Conservation (phyloP, 805 yeast species). For the Blastobotrys muscicola region DNA sequence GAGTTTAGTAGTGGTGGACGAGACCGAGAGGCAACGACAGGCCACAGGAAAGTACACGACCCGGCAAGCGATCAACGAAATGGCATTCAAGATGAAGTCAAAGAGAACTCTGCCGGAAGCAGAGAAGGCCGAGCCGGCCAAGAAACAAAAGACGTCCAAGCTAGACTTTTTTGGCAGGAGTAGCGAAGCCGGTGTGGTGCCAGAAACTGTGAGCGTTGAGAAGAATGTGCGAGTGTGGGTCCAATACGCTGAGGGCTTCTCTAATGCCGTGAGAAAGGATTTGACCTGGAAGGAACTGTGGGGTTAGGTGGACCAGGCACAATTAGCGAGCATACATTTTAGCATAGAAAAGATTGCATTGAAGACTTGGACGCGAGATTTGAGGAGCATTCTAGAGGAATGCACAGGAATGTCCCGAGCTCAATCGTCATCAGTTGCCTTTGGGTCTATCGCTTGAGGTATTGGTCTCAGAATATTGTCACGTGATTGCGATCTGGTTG, state of each 20-base stretch:
- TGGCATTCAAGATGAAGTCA: neutral
- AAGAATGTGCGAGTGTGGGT: conserved; percentile 50
- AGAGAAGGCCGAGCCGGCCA: conserved; percentile 4
- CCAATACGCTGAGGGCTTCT: conserved; percentile 85
- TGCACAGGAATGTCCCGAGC: no score
- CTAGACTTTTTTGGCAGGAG: conserved; percentile 15
- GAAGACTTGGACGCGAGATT: no score
- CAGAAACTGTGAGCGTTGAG: conserved; percentile 5
- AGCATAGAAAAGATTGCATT: no score
- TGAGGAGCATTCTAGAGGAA: no score
- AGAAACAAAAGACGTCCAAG: conserved; percentile 1
- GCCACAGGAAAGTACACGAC: conserved; percentile 13
- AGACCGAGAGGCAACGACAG: conserved; percentile 7
- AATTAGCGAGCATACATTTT: no score
- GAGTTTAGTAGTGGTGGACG: conserved; percentile 14
- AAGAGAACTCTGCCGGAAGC: conserved; percentile 1
- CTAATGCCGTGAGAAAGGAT: conserved; percentile 81
- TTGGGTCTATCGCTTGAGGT: no score
- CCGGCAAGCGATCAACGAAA: conserved; percentile 9
- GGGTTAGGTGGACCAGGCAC: no score
- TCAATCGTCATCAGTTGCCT: no score
- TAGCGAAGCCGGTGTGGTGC: neutral
- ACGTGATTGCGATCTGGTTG: no score
- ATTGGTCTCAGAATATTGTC: no score
- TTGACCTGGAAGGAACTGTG: conserved; percentile 61